These are phyloP conservation scores for Luffa aegyptiaca DNA, from an alignment of 306 rosid species.

Conservation along the genomic window DNA sequence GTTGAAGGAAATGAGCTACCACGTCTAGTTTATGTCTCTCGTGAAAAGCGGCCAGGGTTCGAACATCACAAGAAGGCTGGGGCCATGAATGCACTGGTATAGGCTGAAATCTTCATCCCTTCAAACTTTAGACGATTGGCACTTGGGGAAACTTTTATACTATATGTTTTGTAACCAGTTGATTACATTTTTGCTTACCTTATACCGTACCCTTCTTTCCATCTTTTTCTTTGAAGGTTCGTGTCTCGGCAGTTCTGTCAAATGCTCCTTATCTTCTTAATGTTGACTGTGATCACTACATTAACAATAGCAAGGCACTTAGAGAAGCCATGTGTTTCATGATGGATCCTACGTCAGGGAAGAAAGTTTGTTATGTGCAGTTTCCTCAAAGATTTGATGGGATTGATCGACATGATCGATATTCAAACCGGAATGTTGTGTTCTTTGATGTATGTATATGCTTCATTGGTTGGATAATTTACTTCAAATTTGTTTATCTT, in stretches of 20 bases:
- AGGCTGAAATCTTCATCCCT: background rate
- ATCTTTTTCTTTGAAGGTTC: conserved; percentile 36
- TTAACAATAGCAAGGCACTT: conserved; percentile 94
- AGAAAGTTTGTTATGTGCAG: conserved; percentile 88
- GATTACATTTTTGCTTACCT: background rate
- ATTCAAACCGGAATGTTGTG: conserved; percentile 92
- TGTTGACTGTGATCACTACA: conserved; percentile 96
- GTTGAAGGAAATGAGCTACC: conserved; percentile 83
- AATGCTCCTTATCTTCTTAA: conserved; percentile 89
- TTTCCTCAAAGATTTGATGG: conserved; percentile 99
- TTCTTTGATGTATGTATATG: conserved; percentile 74
- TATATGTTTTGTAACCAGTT: background rate
- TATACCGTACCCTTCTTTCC: conserved; percentile 11
- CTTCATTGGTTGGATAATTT: background rate
- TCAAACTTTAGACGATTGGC: background rate
- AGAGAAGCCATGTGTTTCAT: conserved; percentile 98
- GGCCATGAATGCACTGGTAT: conserved; percentile 91
- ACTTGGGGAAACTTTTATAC: background rate
- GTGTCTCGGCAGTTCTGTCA: conserved; percentile 76
- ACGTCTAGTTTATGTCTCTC: conserved; percentile 78
- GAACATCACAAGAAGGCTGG: conserved; percentile 98
- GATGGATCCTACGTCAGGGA: conserved; percentile 96
- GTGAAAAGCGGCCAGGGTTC: conserved; percentile 96
- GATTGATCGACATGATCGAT: conserved; percentile 88
- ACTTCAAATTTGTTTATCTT: background rate